Evolutionary conservation across 331 rosid species (phyloP), one percentile per base, ranked within the genome.

Genomic region (Quercus lobata): DNA sequence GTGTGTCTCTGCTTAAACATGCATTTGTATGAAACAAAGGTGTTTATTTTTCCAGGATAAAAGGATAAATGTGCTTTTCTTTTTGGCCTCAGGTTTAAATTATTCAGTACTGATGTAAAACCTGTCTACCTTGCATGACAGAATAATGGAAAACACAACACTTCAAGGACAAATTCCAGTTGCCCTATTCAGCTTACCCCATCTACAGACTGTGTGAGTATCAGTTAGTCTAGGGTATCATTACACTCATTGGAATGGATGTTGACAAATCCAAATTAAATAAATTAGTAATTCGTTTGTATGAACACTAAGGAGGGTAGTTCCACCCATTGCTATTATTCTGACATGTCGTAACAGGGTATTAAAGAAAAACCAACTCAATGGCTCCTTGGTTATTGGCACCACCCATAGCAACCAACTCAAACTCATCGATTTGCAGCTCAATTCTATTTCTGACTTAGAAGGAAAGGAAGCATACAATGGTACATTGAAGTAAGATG

Each of bases 161-260:
- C 85, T 92, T 82, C 61, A 69, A 74, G 97, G 97, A 72, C 8
- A 22, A 6, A 55, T 92, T 75, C 97, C 96, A 22, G 81, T 68
- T 57, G 72, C 87, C 63, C 78, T 92, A 58, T 89, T 92, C 84
- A 76, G 62, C 80, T 79, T 85, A 76, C 41, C 5, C 18, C 65
- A 80, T 71, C 71, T 92, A 76, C 88, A 91, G 82, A 86, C 83
- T 16, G 86, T 89, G 97, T 92, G 73, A 86, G 96, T 86, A 69
- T 69, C 72, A 46, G 34, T 72, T 32, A n/a, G 22, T 62, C 34
- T 79, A 56, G 52, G 25, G 63, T 61, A 60, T 18, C 75, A 73
- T 53, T 25, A 66, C 60, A 66, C 72, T 22, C 68, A 30, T 56
- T 65, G 54, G 62, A 37, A 70, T 71, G 41, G 55, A 71, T 79